phyloP scores from a whole-genome alignment of 352 stramenopile species.

The Phytophthora kernoviae region DNA sequence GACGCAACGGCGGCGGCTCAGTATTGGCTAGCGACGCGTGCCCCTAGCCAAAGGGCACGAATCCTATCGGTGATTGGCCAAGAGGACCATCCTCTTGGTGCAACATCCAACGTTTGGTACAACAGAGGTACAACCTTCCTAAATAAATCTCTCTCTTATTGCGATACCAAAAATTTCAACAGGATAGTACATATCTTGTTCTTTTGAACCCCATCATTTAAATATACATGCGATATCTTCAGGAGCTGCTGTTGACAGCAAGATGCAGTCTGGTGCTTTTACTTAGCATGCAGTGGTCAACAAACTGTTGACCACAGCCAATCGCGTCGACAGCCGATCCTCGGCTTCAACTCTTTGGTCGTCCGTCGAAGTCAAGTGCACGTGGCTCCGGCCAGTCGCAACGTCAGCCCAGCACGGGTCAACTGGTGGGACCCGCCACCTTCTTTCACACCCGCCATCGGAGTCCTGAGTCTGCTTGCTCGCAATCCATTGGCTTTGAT shows the following conservation, averaged over 20 bases:
- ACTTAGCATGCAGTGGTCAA: too few relatives aligned
- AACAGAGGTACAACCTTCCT: background rate
- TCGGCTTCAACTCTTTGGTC: background rate
- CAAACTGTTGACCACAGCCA: too few relatives aligned
- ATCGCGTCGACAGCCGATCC: background rate
- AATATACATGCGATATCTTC: too few relatives aligned
- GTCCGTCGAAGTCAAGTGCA: background rate
- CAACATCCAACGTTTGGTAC: background rate
- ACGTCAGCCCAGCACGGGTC: too few relatives aligned
- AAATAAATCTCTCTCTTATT: background rate
- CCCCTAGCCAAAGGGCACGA: conserved; percentile 15
- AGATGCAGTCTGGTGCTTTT: too few relatives aligned
- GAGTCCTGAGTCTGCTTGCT: too few relatives aligned
- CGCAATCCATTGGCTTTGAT: too few relatives aligned
- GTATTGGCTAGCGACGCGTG: conserved; percentile 21
- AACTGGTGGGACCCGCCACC: too few relatives aligned
- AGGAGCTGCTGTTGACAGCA: too few relatives aligned
- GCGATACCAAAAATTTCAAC: too few relatives aligned
- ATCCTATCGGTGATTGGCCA: conserved; percentile 22
- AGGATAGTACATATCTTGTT: too few relatives aligned
- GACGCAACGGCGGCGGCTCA: background rate
- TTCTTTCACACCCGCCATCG: background rate
- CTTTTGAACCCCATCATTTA: too few relatives aligned
- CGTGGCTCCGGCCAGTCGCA: conserved; percentile 1
- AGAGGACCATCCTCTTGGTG: conserved; percentile 6